phyloP scores from a whole-genome alignment of 1,284 basidiomycete genomes.

The Coniferiporia weirii region DNA sequence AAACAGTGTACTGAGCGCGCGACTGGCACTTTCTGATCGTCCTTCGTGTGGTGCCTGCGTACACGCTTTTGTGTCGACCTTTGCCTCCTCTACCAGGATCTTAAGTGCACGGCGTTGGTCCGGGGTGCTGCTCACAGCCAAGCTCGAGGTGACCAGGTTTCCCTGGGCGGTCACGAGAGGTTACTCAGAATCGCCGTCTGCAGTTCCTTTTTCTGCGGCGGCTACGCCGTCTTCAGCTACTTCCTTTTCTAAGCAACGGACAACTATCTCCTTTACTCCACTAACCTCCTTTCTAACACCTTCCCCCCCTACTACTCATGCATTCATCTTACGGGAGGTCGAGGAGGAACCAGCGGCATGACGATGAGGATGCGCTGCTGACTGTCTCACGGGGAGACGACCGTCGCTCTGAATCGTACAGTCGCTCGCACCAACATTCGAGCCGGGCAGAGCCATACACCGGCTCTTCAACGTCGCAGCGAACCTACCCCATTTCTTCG shows the following conservation, averaged over 20 bases:
- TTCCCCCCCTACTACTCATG: constrained; percentile 35
- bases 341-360: constrained; percentile 37
- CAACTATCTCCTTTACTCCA: not conserved
- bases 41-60: not conserved
- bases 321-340: constrained; percentile 43
- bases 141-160: not conserved
- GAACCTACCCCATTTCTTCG: constrained; percentile 42
- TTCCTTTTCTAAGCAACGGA: not conserved
- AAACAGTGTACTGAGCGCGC: not conserved
- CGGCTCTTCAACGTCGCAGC: constrained; percentile 38
- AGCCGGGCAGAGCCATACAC: constrained; percentile 42
- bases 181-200: not conserved
- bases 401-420: constrained; percentile 37
- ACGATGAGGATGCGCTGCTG: constrained; percentile 44
- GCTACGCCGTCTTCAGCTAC: not conserved
- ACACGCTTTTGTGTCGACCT: not conserved
- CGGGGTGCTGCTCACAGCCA: not conserved
- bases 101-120: not conserved
- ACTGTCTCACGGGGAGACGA: constrained; percentile 48
- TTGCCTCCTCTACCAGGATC: not conserved
- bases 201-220: not conserved
- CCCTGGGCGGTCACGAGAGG: not conserved
- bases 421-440: constrained; percentile 40
- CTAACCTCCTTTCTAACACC: not conserved
- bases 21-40: not conserved